Percentiles rank a stretch among this genome's conserved stretches.
These are phyloP conservation scores for Blastocystis sp. DNA, from an alignment of 352 stramenopile species.

Conservation along the genomic window DNA sequence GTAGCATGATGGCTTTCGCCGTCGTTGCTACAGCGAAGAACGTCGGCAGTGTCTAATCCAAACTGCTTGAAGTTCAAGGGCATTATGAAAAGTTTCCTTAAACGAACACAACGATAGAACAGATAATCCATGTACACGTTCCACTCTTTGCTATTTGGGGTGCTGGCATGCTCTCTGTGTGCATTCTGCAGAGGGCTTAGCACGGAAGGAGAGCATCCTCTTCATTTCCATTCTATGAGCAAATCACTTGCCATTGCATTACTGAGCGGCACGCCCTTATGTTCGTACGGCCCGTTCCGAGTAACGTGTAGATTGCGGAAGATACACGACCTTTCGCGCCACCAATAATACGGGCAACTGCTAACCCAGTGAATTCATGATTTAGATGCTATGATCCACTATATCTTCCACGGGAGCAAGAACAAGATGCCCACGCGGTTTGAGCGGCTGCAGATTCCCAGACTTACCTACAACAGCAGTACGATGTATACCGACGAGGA, in stretches of 20 bases:
- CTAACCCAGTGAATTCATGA: background rate
- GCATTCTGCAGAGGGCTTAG: background rate
- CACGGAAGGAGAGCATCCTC: background rate
- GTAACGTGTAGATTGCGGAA: conserved; percentile 36
- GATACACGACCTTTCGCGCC: background rate
- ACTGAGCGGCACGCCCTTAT: background rate
- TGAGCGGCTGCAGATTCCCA: conserved; percentile 2
- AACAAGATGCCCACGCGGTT: background rate
- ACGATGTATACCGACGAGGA: background rate
- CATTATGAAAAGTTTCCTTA: conserved; percentile 64
- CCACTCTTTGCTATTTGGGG: background rate
- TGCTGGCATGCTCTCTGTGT: background rate
- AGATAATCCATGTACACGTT: background rate
- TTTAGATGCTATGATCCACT: background rate
- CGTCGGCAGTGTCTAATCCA: conserved; percentile 53
- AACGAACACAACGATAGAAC: conserved; percentile 38
- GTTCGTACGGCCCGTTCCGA: background rate
- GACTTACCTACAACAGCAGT: background rate
- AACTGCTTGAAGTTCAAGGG: conserved; percentile 54
- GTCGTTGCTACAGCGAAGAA: conserved; percentile 66
- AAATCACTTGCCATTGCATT: background rate
- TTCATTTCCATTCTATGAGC: background rate
- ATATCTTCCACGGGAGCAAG: conserved; percentile 5
- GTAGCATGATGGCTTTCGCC: conserved; percentile 60
- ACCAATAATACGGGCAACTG: background rate